Evolutionary conservation across 192 early-diverging fungal genomes (phyloP).

Genomic region (Backusella tuberculispora): DNA sequence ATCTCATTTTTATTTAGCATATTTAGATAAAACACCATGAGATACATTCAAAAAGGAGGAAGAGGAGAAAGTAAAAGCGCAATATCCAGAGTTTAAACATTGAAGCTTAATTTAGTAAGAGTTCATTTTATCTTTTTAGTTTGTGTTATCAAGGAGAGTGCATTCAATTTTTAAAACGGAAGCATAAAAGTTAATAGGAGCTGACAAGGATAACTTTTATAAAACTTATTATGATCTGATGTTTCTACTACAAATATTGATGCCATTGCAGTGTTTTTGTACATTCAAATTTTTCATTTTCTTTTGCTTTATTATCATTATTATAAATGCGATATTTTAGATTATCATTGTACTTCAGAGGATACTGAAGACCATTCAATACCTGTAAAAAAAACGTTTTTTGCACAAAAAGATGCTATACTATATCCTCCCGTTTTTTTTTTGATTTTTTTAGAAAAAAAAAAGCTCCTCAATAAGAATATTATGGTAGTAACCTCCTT

Average conservation of each 20-base stretch:
- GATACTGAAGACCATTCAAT: neutral
- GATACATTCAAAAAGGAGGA: neutral
- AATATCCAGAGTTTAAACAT: neutral
- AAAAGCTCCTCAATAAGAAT: neutral
- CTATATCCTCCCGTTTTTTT: neutral
- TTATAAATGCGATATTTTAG: neutral
- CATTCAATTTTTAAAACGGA: neutral
- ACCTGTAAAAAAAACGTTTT: neutral
- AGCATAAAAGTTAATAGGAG: neutral
- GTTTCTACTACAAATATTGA: neutral
- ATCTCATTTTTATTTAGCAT: constrained; percentile 14
- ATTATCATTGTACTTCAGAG: neutral
- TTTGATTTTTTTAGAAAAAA: neutral
- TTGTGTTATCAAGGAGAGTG: no score
- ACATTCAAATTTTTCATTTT: neutral
- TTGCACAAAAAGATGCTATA: neutral
- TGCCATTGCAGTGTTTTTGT: neutral
- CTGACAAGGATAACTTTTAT: neutral
- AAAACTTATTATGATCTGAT: neutral
- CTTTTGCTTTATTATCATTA: neutral
- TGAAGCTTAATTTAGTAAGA: neutral
- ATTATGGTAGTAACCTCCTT: constrained; percentile 3
- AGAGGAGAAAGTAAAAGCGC: neutral
- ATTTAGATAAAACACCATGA: constrained; percentile 1
- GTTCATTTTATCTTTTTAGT: neutral